A percentile compares a stretch with the other conserved stretches of the same genome.
Evolutionary conservation across 2,329 filamentous ascomycete genomes (phyloP).

Genomic region (Polychaeton citri): DNA sequence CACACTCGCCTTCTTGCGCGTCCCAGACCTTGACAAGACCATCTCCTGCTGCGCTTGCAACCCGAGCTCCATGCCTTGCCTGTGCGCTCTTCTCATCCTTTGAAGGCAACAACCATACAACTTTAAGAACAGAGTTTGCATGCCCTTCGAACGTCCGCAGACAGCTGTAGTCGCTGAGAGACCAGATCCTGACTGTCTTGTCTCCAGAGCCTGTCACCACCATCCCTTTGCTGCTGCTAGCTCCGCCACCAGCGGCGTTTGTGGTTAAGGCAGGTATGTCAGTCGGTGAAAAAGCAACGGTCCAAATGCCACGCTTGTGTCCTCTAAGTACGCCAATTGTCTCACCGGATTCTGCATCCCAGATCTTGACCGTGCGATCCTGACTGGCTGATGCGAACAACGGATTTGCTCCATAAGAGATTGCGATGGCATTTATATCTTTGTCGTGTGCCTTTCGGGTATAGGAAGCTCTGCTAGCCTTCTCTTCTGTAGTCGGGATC

Average conservation of each 20-base stretch:
- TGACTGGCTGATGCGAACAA: conserved; percentile 93
- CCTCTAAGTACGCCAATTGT: conserved; percentile 82
- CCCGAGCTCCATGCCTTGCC: conserved; percentile 50
- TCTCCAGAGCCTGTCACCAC: conserved; percentile 87
- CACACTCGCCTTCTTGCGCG: conserved; percentile 67
- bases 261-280: conserved; percentile 61
- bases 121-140: conserved; percentile 88
- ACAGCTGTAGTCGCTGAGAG: conserved; percentile 79
- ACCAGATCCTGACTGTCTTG: conserved; percentile 95
- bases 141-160: conserved; percentile 91
- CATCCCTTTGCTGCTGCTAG: conserved; percentile 62
- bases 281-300: conserved; percentile 75
- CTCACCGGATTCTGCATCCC: conserved; percentile 80
- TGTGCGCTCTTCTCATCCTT: conserved; percentile 24
- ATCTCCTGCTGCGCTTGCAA: conserved; percentile 83
- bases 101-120: conserved; percentile 62
- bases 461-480: conserved; percentile 55
- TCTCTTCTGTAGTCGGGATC: conserved; percentile 34
- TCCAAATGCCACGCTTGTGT: conserved; percentile 92
- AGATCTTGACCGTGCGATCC: conserved; percentile 94
- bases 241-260: conserved; percentile 47
- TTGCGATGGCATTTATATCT: conserved; percentile 89
- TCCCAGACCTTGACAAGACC: conserved; percentile 97
- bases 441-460: conserved; percentile 97
- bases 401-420: conserved; percentile 50